Base-by-base conservation (phyloP, 169 alveolate genomes). In the Perkinsus marinus region DNA sequence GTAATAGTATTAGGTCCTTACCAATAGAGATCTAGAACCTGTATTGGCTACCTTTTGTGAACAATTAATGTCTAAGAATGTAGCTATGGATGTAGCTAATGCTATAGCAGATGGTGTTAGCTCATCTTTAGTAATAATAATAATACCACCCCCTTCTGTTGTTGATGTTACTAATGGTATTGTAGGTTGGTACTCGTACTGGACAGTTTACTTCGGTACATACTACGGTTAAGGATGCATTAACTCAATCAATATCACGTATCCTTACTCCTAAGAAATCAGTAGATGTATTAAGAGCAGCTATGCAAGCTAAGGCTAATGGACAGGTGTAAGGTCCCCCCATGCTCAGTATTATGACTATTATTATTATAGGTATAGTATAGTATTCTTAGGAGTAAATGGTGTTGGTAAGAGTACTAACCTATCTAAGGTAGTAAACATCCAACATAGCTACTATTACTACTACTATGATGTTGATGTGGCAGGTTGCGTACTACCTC, bases 331-430 rank as follows among this genome's bases (percentile, higher is more conserved):
- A 41, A n/a, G n/a, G n/a, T n/a, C n/a, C n/a, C n/a, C n/a, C n/a
- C n/a, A n/a, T n/a, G n/a, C n/a, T n/a, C n/a, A n/a, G 46, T 41
- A 41, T 41, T 10, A 41, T 41, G 19, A 41, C 46, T 41, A 41
- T 10, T 41, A 3, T 41, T 41, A 41, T 10, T 41, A 3, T 41
- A 41, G 46, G 46, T 41, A 98, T 93, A 96, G 98, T 0, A 96
- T 98, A 39, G 98, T 96, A 34, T 97, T 98, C 90, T 96, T 98
- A 68, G 99, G 99, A 9, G 99, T 99, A 26, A 99, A 99, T 94
- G 99, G 99, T 5, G 99, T 99, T 0, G 99, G 99, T 39, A 99
- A 99, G 96, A 98, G 99, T 37, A 99, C 99, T 22, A 98, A 98
- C 93, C 95, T 99, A 41, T 99, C 99, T 39, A 99, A 99, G 94